Base-by-base conservation (phyloP, 139 green algal genomes). In the Closterium sp. region DNA sequence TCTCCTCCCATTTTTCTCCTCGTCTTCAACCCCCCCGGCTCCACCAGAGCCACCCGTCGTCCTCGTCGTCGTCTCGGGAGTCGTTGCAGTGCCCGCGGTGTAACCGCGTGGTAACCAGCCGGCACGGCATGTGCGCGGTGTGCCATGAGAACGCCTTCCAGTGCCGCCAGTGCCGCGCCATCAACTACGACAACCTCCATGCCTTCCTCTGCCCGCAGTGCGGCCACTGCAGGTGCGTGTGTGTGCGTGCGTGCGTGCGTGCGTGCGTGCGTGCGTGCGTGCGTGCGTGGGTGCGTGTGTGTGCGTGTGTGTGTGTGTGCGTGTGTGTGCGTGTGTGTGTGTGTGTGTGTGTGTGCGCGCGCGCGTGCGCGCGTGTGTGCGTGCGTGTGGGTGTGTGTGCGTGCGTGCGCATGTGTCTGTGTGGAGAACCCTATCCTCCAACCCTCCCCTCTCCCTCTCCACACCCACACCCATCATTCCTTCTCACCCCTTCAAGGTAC, bases 161-260 rank as follows among this genome's bases (percentile, higher is more conserved):
- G 89, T 97, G 95, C 88, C 91, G 95, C 24, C 93, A 96, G 21
- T 96, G 95, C 89, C 87, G 95, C 31, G 96, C 96, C 93, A 97
- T 97, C 91, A 97, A 97, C 91, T 96, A 97, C 91, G 95, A 97
- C 85, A 94, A 95, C 34, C 94, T 96, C 9, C 94, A 96, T 86
- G 92, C 90, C 28, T 96, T 97, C 90, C 88, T 96, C 34, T 97
- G 95, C 94, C 96, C 95, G 84, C 95, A 97, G 90, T 97, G 95
- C 85, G 95, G 95, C n/a, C 91, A 95, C 92, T 95, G 62, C 38
- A 94, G 62, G 62, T 79, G 62, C 13, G 50, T 24, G 50, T 13
- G 45, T 70, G 45, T 22, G 45, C 1, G 50, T 9, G 4, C 0
- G 38, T 45, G 38, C 4, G 50, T 73, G 50, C 13, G 50, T 5